These are phyloP conservation scores for Ceratocystis ficicola DNA, from an alignment of 2,329 filamentous ascomycete genomes.

Conservation along the genomic window DNA sequence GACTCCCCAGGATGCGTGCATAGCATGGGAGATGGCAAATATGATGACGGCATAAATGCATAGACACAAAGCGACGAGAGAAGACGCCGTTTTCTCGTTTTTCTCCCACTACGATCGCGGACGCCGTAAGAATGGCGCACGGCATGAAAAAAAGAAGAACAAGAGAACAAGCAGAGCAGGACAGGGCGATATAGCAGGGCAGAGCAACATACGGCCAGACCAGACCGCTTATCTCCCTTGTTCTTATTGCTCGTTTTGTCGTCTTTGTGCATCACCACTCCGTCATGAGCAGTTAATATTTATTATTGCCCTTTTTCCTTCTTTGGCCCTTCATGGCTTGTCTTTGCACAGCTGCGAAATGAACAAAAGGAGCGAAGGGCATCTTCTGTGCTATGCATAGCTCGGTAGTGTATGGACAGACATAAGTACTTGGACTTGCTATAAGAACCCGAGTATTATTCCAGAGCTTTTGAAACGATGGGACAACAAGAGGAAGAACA, in stretches of 20 bases:
- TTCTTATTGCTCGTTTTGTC: not conserved
- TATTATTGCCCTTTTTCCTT: not conserved
- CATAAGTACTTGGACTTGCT: not conserved
- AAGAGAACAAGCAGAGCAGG: not conserved
- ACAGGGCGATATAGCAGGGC: not conserved
- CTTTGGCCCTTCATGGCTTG: not conserved
- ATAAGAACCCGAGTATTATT: not conserved
- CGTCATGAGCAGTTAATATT: not conserved
- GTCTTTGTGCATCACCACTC: not conserved
- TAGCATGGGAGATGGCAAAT: not conserved
- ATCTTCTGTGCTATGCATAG: constrained; percentile 5
- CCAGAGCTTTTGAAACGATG: not conserved
- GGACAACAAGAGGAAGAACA: not conserved
- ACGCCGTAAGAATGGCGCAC: not conserved
- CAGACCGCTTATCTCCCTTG: not conserved
- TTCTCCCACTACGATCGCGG: not conserved
- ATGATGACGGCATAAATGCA: not conserved
- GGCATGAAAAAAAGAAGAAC: not conserved
- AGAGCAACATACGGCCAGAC: not conserved
- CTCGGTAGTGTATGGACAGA: not conserved
- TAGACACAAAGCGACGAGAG: not conserved
- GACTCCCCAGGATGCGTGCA: too few relatives aligned
- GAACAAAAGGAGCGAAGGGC: not conserved
- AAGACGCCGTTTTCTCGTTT: not conserved
- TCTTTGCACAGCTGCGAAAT: not conserved